Conservation (phyloP, 2,329 filamentous ascomycete species). For the Pestalotiopsis sp. region DNA sequence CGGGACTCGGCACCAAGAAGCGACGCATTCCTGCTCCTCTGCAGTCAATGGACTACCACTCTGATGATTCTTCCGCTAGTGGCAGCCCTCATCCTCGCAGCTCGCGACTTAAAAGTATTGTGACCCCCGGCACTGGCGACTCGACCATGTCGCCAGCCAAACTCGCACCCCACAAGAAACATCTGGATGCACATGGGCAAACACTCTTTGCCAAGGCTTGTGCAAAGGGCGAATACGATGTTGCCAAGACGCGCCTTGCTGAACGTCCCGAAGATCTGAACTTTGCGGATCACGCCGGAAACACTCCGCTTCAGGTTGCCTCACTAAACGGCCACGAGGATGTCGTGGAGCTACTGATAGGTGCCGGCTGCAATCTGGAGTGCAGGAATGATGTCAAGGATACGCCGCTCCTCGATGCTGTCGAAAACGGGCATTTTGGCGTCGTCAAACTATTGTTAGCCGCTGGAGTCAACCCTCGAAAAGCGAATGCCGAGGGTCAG, state of each 20-base stretch:
- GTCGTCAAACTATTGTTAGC: constrained; percentile 84
- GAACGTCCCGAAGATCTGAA: constrained; percentile 89
- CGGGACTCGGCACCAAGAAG: constrained; percentile 62
- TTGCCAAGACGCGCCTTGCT: constrained; percentile 72
- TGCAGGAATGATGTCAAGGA: constrained; percentile 82
- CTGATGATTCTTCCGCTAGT: constrained; percentile 67
- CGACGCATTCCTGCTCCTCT: constrained; percentile 64
- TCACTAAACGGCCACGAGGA: constrained; percentile 83
- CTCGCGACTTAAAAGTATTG: constrained; percentile 58
- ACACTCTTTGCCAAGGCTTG: constrained; percentile 90
- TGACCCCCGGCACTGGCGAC: constrained; percentile 59
- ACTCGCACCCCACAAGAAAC: constrained; percentile 76
- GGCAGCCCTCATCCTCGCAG: constrained; percentile 62
- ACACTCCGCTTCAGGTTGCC: constrained; percentile 92
- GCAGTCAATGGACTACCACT: constrained; percentile 66
- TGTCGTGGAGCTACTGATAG: constrained; percentile 85
- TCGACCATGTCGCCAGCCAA: constrained; percentile 69
- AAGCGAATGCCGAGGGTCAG: constrained; percentile 89
- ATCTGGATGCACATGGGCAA: constrained; percentile 89
- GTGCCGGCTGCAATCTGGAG: constrained; percentile 82
- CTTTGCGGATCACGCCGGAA: constrained; percentile 90
- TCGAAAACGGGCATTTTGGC: constrained; percentile 90
- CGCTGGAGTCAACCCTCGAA: constrained; percentile 88
- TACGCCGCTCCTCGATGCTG: constrained; percentile 91
- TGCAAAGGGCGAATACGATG: constrained; percentile 80